Evolutionary conservation across 495 filamentous ascomycete genomes (phyloP).

Genomic region (Penicillium fimorum): DNA sequence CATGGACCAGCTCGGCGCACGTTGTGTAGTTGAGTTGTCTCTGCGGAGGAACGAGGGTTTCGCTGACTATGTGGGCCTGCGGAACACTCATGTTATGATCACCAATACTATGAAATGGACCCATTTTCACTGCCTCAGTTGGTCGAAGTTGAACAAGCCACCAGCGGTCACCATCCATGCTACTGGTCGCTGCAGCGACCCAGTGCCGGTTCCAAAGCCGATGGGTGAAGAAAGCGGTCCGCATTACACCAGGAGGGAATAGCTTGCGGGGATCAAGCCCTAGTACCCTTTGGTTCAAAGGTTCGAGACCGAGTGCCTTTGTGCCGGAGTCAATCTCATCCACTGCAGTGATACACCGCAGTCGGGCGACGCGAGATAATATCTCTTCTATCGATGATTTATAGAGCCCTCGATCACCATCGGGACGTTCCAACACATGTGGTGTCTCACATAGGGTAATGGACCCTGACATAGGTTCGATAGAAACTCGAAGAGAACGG

Average conservation of each 20-base stretch:
- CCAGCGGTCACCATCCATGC: conserved; percentile 73
- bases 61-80: conserved; percentile 32
- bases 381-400: conserved; percentile 56
- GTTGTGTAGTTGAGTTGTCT: conserved; percentile 26
- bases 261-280: conserved; percentile 58
- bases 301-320: conserved; percentile 61
- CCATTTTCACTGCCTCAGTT: conserved; percentile 12
- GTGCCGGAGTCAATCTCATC: conserved; percentile 63
- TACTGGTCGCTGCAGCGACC: conserved; percentile 66
- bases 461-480: conserved; percentile 62
- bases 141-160: conserved; percentile 63
- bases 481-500: conserved; percentile 55
- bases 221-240: conserved; percentile 63
- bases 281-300: conserved; percentile 51
- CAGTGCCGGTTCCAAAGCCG: conserved; percentile 62
- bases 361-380: conserved; percentile 47
- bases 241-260: conserved; percentile 58
- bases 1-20: conserved; percentile 40
- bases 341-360: conserved; percentile 57
- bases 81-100: conserved; percentile 14
- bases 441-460: conserved; percentile 40
- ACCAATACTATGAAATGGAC: conserved; percentile 7
- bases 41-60: conserved; percentile 23
- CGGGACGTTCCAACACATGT: conserved; percentile 46
- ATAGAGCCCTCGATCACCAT: conserved; percentile 34